These are phyloP conservation scores for Aspergillus niger DNA, from an alignment of 2,329 filamentous ascomycete species.

Conservation along the genomic window DNA sequence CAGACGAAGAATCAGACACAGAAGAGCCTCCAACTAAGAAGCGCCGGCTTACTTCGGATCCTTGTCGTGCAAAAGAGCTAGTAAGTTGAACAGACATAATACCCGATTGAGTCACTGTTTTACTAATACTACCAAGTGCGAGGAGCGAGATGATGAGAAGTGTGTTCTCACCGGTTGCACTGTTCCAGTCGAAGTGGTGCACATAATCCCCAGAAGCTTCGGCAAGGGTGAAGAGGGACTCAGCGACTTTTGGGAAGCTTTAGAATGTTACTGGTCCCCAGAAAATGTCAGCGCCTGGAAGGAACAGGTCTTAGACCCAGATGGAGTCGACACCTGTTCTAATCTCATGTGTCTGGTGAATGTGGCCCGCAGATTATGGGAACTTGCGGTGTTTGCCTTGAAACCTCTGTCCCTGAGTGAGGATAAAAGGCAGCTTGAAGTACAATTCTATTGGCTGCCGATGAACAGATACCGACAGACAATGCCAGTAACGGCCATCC, in stretches of 20 bases:
- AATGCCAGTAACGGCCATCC: neutral
- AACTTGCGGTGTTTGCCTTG: neutral
- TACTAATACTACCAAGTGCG: neutral
- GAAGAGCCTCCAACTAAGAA: neutral
- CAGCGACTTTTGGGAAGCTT: neutral
- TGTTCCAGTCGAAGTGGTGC: neutral
- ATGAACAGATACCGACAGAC: neutral
- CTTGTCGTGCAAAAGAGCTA: neutral
- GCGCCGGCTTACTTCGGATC: neutral
- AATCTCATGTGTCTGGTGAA: neutral
- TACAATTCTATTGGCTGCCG: neutral
- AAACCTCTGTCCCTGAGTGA: neutral
- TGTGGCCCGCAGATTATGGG: neutral
- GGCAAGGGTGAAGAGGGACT: neutral
- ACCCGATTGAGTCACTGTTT: neutral
- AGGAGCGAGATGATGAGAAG: neutral
- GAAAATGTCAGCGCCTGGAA: neutral
- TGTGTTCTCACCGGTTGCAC: neutral
- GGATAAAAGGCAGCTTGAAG: neutral
- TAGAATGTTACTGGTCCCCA: neutral
- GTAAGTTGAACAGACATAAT: neutral
- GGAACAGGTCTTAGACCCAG: neutral
- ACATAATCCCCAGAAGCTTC: neutral
- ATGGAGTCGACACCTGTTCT: neutral
- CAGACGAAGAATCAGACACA: neutral